Evolutionary conservation across 2,329 filamentous ascomycete genomes (phyloP).

Genomic region (Hypoxylon sp.): DNA sequence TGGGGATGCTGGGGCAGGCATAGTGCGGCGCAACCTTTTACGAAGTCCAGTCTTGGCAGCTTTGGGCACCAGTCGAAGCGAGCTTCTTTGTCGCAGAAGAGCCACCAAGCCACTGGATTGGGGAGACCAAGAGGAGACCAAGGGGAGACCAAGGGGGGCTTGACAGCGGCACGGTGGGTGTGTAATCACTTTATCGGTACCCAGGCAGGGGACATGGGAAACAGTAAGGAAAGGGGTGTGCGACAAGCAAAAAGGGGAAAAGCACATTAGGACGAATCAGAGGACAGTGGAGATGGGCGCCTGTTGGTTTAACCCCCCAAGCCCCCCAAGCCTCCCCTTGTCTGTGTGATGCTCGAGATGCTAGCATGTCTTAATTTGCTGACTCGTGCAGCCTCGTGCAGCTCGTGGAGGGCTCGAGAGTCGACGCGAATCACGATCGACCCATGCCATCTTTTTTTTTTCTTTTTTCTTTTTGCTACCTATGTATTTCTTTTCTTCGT

Average conservation of each 20-base stretch:
- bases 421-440: too few relatives aligned
- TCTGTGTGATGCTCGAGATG: too few relatives aligned
- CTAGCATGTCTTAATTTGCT: too few relatives aligned
- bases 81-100: constrained; percentile 32
- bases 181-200: constrained; percentile 1
- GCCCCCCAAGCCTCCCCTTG: too few relatives aligned
- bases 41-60: constrained; percentile 21
- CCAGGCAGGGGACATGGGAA: too few relatives aligned
- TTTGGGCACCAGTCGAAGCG: constrained; percentile 23
- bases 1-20: constrained; percentile 15
- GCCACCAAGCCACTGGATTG: too few relatives aligned
- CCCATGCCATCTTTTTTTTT: constrained; percentile 10
- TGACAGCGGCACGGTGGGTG: constrained; percentile 22
- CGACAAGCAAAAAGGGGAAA: constrained; percentile 21
- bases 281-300: constrained; percentile 1
- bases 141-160: constrained; percentile 14
- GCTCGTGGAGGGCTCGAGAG: constrained; percentile 12
- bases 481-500: too few relatives aligned
- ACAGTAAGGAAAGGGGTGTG: constrained; percentile 7
- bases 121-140: not conserved
- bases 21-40: constrained; percentile 28
- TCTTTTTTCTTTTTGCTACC: too few relatives aligned
- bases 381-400: too few relatives aligned
- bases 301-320: constrained; percentile 13
- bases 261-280: constrained; percentile 25